phyloP scores from a whole-genome alignment of 1,139 yeast genomes.

The Debaryomyces coudertii region DNA sequence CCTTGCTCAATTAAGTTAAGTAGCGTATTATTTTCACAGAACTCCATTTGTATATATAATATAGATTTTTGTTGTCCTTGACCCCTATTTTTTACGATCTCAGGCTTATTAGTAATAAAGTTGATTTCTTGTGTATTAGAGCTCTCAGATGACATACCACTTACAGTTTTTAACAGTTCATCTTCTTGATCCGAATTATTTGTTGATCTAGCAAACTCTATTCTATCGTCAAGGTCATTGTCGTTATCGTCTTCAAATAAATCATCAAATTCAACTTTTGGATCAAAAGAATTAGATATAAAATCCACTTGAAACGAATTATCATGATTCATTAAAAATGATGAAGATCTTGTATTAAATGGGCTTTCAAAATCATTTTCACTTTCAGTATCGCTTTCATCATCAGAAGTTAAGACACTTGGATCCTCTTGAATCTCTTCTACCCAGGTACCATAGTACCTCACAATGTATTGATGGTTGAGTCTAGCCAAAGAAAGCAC shows the following conservation, averaged over 20 bases:
- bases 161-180: constrained; percentile 11
- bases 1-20: constrained; percentile 82
- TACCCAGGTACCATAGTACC: constrained; percentile 97
- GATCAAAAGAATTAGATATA: constrained; percentile 65
- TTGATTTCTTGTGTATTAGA: not conserved
- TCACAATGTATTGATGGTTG: constrained; percentile 92
- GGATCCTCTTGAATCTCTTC: constrained; percentile 56
- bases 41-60: constrained; percentile 93
- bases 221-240: constrained; percentile 26
- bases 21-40: constrained; percentile 92
- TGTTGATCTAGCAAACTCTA: constrained; percentile 33
- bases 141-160: constrained; percentile 2
- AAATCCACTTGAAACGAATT: constrained; percentile 59
- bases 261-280: constrained; percentile 61
- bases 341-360: constrained; percentile 28
- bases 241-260: constrained; percentile 36
- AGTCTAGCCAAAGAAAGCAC: constrained; percentile 89
- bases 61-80: constrained; percentile 44
- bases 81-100: not conserved
- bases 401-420: constrained; percentile 17
- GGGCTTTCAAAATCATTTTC: constrained; percentile 26
- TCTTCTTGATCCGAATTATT: constrained; percentile 22
- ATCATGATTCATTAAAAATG: constrained; percentile 34
- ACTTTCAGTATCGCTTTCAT: constrained; percentile 22
- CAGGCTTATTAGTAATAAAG: constrained; percentile 1